Base-by-base conservation (phyloP, 2,329 filamentous ascomycete genomes). In the Fusarium oxysporum region DNA sequence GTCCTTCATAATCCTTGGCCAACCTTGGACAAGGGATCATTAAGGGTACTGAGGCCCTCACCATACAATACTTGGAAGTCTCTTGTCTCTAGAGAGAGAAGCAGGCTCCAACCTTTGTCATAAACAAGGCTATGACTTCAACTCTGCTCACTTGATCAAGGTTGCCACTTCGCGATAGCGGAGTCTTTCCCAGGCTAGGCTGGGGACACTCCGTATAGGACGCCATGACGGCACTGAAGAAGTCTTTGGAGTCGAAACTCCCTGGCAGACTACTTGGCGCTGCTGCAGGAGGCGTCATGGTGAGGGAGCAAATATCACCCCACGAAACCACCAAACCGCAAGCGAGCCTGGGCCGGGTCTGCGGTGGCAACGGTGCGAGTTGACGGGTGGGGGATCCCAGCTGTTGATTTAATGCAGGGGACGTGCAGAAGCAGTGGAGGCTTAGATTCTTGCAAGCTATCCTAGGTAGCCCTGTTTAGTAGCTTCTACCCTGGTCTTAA, bases 331-430 rank as follows among this genome's bases (percentile, higher is more conserved):
- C 47, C 47, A 71, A 63, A 63, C 16, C 44, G 53, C 58, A 77
- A 77, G 75, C 75, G 74, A 77, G 74, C 70, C 57, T 66, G 50
- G 65, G 62, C 74, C 68, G 53, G 72, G 44, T 61, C 62, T 65
- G 54, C 76, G 76, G 74, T 78, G 76, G 68, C 56, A 53, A 70
- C 76, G 76, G 75, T 77, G 69, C 69, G 74, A 76, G 68, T 64
- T 67, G 57, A 60, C 53, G 60, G 67, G 71, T 56, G 65, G 65
- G 76, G 50, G 73, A 70, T 71, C 62, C 71, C 56, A 69, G 55
- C 65, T 72, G 65, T 74, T 78, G 68, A 65, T 68, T 63, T 70
- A 74, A 74, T 68, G 73, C 74, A 75, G 76, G 76, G 74, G 70
- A 65, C 62, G 55, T 55, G 60, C 51, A 58, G 55, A 58, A 58